Evolutionary conservation across 331 rosid genomes (phyloP), one percentile per base, ranked within the genome.

Genomic region (Malus hybrid): DNA sequence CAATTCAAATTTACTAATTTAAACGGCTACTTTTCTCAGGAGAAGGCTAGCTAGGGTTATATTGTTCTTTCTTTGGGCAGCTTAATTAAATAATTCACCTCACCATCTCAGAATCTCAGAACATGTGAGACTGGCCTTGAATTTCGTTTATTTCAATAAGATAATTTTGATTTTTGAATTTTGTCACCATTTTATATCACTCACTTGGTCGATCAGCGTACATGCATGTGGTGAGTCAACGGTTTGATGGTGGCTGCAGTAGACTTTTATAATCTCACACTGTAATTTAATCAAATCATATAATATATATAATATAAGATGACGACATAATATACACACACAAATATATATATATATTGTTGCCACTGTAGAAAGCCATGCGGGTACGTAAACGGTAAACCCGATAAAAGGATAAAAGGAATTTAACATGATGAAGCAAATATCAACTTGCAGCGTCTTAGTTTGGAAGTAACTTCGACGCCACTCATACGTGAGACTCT

Each of bases 71-170:
- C 36, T 15, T 22, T 55, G 65, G 13, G n/a, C 16, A 3, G 66
- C 5, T 72, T 56, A 56, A n/a, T 55, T 33, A 53, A 44, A 53
- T 53, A 33, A 46, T 58, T 19, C 24, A 36, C 56, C 20, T 14
- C 56, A 58, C 61, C 36, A 34, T 22, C 58, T 15, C 58, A 13
- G 19, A 44, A 2, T 13, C 20, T 53, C 68, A 39, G 74, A 80
- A 70, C 91, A 90, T 83, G 87, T 81, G 91, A 71, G 66, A 28
- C n/a, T 70, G 78, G 75, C 85, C 82, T 74, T 71, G 75, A 70
- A 48, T 77, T 83, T 77, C 85, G 84, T 52, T 60, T 75, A 50
- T 34, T 74, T 72, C 57, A 19, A 73, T 67, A 57, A 72, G 69
- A 6, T 61, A 79, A 66, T 68, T 58, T 5, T 10, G 3, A 5